Evolutionary conservation across 2,329 filamentous ascomycete species (phyloP).

Genomic region (Aspergillus neotritici): DNA sequence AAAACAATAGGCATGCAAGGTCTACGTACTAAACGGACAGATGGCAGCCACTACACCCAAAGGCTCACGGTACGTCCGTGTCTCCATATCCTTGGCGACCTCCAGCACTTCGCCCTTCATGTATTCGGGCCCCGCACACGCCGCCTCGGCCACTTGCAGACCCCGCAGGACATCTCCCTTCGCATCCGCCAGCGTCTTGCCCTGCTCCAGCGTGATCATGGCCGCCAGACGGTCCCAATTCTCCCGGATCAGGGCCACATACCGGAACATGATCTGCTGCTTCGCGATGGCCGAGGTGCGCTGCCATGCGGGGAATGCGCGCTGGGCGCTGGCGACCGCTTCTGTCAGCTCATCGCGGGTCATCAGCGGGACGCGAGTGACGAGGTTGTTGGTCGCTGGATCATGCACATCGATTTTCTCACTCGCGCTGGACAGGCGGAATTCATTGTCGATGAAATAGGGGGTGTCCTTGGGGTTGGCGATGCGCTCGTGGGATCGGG

Average conservation of each 20-base stretch:
- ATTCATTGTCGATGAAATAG: conserved; percentile 54
- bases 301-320: conserved; percentile 55
- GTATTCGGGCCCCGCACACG: conserved; percentile 59
- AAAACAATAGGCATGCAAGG: no score
- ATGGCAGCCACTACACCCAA: conserved; percentile 57
- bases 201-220: conserved; percentile 59
- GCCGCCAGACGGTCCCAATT: conserved; percentile 58
- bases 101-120: conserved; percentile 58
- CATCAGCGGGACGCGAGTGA: conserved; percentile 56
- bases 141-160: conserved; percentile 58
- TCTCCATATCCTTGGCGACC: conserved; percentile 61
- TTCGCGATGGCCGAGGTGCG: conserved; percentile 51
- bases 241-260: conserved; percentile 54
- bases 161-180: conserved; percentile 59
- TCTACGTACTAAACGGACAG: conserved; percentile 49
- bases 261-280: conserved; percentile 61
- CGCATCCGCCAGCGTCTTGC: conserved; percentile 59
- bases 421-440: conserved; percentile 49
- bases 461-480: no score
- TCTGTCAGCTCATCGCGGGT: conserved; percentile 54
- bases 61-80: conserved; percentile 56
- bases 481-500: no score
- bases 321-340: conserved; percentile 53
- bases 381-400: conserved; percentile 57
- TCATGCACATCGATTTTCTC: conserved; percentile 58